These are phyloP conservation scores for Colletotrichum sp. DNA, from an alignment of 2,329 filamentous ascomycete species.

Conservation along the genomic window DNA sequence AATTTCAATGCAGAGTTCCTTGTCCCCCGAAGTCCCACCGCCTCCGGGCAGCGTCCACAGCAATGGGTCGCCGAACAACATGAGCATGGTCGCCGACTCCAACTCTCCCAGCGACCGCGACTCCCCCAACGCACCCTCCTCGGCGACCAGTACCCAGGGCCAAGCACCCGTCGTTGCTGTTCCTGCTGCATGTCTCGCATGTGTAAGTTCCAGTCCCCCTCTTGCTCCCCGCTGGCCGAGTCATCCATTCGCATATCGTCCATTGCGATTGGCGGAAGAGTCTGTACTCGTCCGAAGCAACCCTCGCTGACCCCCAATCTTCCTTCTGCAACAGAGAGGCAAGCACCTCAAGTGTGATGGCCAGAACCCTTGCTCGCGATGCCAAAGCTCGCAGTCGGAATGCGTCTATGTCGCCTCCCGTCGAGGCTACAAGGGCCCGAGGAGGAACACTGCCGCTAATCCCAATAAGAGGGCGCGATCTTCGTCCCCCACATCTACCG, in stretches of 20 bases:
- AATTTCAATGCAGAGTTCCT: conserved; percentile 1
- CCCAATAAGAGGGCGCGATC: conserved; percentile 35
- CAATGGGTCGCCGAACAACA: conserved; percentile 15
- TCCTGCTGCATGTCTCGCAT: conserved; percentile 60
- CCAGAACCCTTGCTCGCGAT: conserved; percentile 71
- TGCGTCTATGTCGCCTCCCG: conserved; percentile 79
- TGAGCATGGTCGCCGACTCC: not conserved
- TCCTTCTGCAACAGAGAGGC: conserved; percentile 44
- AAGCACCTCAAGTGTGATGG: conserved; percentile 83
- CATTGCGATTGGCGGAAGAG: not conserved
- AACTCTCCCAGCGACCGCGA: conserved; percentile 23
- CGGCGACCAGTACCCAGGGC: conserved; percentile 22
- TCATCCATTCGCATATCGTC: not conserved
- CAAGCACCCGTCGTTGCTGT: conserved; percentile 42
- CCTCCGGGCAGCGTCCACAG: conserved; percentile 13
- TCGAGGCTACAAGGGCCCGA: conserved; percentile 74
- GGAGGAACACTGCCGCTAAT: conserved; percentile 50
- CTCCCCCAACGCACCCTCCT: conserved; percentile 24
- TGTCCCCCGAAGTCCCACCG: conserved; percentile 8
- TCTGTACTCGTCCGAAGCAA: not conserved
- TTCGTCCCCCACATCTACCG: conserved; percentile 45
- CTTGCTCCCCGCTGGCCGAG: not conserved
- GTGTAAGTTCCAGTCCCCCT: conserved; percentile 46
- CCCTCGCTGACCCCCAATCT: not conserved
- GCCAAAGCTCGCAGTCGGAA: conserved; percentile 59